phyloP scores from a whole-genome alignment of 768 basidiomycete genomes.

The Chalciporus piperatus region DNA sequence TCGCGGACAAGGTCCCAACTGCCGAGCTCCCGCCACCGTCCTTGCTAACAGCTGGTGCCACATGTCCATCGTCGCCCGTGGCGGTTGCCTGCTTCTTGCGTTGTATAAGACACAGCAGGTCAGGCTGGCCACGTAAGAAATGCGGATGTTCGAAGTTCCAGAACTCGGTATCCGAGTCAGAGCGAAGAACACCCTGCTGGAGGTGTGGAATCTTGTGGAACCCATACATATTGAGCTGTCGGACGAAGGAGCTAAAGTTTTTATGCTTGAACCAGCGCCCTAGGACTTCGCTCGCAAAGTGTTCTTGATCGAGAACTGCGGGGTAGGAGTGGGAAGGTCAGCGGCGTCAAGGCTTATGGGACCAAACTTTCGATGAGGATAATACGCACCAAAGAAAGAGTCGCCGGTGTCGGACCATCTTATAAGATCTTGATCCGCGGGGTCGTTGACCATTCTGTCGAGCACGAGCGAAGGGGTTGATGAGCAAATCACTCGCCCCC shows the following conservation, averaged over 20 bases:
- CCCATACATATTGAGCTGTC: constrained; percentile 95
- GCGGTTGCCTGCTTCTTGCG: constrained; percentile 63
- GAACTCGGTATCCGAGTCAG: constrained; percentile 76
- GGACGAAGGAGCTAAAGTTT: constrained; percentile 93
- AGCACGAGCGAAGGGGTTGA: constrained; percentile 3
- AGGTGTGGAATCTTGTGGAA: constrained; percentile 97
- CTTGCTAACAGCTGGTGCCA: constrained; percentile 6
- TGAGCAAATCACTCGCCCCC: constrained; percentile 9
- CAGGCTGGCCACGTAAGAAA: constrained; percentile 86
- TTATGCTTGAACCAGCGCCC: constrained; percentile 97
- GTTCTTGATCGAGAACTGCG: constrained; percentile 86
- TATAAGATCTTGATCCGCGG: constrained; percentile 78
- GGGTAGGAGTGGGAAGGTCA: not conserved
- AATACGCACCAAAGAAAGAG: constrained; percentile 77
- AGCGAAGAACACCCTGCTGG: constrained; percentile 88
- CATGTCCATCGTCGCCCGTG: constrained; percentile 33
- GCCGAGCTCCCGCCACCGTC: constrained; percentile 15
- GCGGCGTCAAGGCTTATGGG: constrained; percentile 1
- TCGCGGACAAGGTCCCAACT: constrained; percentile 33
- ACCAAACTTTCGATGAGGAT: not conserved
- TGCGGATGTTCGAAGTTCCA: constrained; percentile 92
- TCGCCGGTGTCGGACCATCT: constrained; percentile 90
- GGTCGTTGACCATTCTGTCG: constrained; percentile 87
- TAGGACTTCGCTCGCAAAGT: constrained; percentile 84
- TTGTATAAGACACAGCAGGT: constrained; percentile 83